Percentiles rank a stretch among this genome's conserved stretches.
Conservation (phyloP, 2,329 filamentous ascomycete species). For the Beauveria bassiana region DNA sequence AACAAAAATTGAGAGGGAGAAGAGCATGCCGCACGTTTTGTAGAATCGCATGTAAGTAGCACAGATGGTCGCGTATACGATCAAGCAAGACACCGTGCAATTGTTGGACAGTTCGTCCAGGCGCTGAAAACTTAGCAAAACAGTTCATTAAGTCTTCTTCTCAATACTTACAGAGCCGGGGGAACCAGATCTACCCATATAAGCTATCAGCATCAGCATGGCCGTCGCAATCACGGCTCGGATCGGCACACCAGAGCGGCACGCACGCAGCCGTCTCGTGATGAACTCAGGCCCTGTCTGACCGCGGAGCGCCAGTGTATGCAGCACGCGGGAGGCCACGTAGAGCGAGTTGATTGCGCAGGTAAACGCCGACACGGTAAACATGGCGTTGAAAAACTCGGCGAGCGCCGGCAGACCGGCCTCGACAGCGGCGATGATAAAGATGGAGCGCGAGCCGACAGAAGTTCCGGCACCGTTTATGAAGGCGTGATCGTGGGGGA, state of each 20-base stretch:
- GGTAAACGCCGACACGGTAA: slow-evolving; percentile 29
- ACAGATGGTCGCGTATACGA: slow-evolving; percentile 32
- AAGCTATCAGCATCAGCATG: slow-evolving; percentile 29
- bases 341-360: slow-evolving; percentile 32
- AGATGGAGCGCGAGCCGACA: slow-evolving; percentile 23
- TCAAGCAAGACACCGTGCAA: slow-evolving; percentile 30
- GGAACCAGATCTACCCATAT: slow-evolving; percentile 30
- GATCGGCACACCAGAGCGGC: slow-evolving; percentile 30
- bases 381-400: slow-evolving; percentile 32
- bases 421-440: slow-evolving; percentile 30
- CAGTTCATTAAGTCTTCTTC: neutral
- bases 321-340: slow-evolving; percentile 28
- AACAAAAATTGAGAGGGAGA: neutral
- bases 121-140: slow-evolving; percentile 20
- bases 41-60: slow-evolving; percentile 32
- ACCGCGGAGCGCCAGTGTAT: slow-evolving; percentile 29
- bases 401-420: slow-evolving; percentile 27
- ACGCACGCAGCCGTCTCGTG: slow-evolving; percentile 27
- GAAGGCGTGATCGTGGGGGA: slow-evolving; percentile 30
- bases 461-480: slow-evolving; percentile 32
- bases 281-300: slow-evolving; percentile 34
- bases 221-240: slow-evolving; percentile 32
- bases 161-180: slow-evolving; percentile 25
- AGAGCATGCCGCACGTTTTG: slow-evolving; percentile 23
- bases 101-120: slow-evolving; percentile 30